Evolutionary conservation across 345 rosid species (phyloP).

Genomic region (Citrus mangshanensis): DNA sequence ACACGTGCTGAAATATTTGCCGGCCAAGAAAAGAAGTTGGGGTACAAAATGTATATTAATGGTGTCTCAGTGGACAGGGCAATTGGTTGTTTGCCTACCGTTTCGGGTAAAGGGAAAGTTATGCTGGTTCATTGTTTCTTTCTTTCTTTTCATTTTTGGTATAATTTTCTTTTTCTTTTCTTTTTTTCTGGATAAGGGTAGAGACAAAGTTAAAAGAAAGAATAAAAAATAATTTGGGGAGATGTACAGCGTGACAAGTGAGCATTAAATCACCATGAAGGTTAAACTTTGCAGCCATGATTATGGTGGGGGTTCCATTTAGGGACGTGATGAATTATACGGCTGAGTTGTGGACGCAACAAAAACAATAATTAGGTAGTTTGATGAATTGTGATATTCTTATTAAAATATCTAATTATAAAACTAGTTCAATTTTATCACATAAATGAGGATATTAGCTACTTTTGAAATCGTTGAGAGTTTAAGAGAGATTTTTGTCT

Average conservation of each 20-base stretch:
- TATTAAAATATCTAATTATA: not conserved
- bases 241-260: not conserved
- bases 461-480: no score
- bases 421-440: not conserved
- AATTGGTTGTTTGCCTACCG: constrained; percentile 18
- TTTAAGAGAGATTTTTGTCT: no score
- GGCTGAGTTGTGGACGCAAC: no score
- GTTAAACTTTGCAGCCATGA: no score
- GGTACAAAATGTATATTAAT: not conserved
- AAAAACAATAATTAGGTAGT: no score
- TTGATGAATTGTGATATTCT: not conserved
- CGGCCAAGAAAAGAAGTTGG: not conserved
- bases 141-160: not conserved
- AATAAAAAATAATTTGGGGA: not conserved
- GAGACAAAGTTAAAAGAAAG: not conserved
- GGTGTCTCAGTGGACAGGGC: not conserved
- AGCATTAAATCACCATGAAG: not conserved
- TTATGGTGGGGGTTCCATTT: not conserved
- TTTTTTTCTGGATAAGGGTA: no score
- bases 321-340: no score
- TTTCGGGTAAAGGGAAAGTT: not conserved
- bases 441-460: no score
- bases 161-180: no score
- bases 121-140: not conserved
- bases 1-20: not conserved